Percentiles rank a stretch among this genome's conserved stretches.
These are phyloP conservation scores for Cercophora samala DNA, from an alignment of 495 filamentous ascomycete genomes.

Conservation along the genomic window DNA sequence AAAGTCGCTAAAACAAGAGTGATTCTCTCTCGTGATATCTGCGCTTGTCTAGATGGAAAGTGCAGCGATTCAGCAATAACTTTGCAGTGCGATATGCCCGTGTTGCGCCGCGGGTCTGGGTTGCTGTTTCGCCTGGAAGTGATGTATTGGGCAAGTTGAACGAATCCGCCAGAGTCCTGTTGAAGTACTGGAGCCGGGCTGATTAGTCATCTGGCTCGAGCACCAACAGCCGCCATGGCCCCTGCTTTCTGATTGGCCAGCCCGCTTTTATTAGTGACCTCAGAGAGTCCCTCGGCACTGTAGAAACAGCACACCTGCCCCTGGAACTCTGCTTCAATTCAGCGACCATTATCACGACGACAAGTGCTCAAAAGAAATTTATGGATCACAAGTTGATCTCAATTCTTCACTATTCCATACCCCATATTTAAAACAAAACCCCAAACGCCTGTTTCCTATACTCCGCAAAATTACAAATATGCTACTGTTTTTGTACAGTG, in stretches of 20 bases:
- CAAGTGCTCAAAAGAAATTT: no score
- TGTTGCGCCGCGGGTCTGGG: constrained; percentile 29
- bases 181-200: constrained; percentile 23
- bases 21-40: constrained; percentile 17
- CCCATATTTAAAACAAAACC: not conserved
- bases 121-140: constrained; percentile 25
- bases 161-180: constrained; percentile 20
- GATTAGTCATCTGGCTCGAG: constrained; percentile 29
- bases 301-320: not conserved
- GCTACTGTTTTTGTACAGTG: constrained; percentile 16
- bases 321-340: not conserved
- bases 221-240: constrained; percentile 5
- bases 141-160: constrained; percentile 37
- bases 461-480: constrained; percentile 21
- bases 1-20: constrained; percentile 16
- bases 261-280: not conserved
- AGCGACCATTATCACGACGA: not conserved
- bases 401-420: not conserved
- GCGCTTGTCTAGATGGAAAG: constrained; percentile 28
- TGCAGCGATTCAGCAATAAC: constrained; percentile 8
- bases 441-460: constrained; percentile 7
- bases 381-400: not conserved
- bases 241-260: not conserved
- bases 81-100: constrained; percentile 13
- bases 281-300: not conserved